These are phyloP conservation scores for Myotisia sp. DNA, from an alignment of 2,329 filamentous ascomycete genomes.

Conservation along the genomic window DNA sequence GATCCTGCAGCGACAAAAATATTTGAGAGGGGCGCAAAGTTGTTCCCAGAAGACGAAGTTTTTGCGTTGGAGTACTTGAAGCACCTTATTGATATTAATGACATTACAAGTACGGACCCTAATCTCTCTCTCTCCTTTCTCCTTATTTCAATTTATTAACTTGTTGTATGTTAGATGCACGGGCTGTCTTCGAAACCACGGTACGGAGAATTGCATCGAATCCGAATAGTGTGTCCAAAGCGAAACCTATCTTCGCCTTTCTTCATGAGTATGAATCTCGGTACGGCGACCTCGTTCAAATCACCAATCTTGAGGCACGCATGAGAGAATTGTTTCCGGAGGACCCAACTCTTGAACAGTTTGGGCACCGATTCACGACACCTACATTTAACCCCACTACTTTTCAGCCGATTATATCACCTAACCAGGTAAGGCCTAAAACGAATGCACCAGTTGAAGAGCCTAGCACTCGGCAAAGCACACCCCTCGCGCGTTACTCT, in stretches of 20 bases:
- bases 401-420: conserved; percentile 71
- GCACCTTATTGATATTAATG: conserved; percentile 80
- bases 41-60: conserved; percentile 85
- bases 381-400: conserved; percentile 67
- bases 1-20: conserved; percentile 87
- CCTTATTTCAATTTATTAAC: not conserved
- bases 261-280: conserved; percentile 93
- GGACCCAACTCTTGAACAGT: conserved; percentile 62
- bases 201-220: conserved; percentile 69
- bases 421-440: conserved; percentile 56
- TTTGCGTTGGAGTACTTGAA: conserved; percentile 95
- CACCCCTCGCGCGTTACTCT: conserved; percentile 24
- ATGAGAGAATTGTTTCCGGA: conserved; percentile 91
- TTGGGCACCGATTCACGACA: conserved; percentile 59
- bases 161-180: conserved; percentile 55
- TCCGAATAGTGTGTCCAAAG: conserved; percentile 56
- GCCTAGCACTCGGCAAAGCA: conserved; percentile 20
- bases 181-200: conserved; percentile 90
- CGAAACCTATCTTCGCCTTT: conserved; percentile 75
- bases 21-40: conserved; percentile 80
- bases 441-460: conserved; percentile 15
- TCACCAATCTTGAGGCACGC: conserved; percentile 76
- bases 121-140: not conserved
- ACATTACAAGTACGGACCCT: conserved; percentile 65
- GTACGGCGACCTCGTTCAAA: conserved; percentile 82